These are phyloP conservation scores for Lactarius hatsudake DNA, from an alignment of 768 basidiomycete genomes.

Conservation along the genomic window DNA sequence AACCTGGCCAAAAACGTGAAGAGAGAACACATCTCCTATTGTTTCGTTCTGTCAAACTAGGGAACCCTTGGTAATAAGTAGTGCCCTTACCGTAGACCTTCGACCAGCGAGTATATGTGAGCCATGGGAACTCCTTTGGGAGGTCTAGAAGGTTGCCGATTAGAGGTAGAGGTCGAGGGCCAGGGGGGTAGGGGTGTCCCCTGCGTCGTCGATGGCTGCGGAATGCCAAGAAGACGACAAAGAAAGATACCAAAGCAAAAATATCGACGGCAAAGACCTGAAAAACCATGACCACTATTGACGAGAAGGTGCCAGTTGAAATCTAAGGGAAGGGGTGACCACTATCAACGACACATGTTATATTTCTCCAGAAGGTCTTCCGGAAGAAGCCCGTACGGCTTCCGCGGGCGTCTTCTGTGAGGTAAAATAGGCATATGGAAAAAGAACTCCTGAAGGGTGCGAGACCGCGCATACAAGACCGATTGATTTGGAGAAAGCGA, in stretches of 20 bases:
- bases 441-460: background rate
- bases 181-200: background rate
- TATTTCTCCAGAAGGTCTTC: background rate
- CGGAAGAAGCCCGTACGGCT: background rate
- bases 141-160: conserved; percentile 3
- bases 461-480: background rate
- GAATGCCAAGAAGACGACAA: background rate
- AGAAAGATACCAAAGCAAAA: background rate
- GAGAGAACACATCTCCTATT: background rate
- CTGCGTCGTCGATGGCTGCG: background rate
- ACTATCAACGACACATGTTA: background rate
- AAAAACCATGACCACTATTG: background rate
- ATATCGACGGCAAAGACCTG: background rate
- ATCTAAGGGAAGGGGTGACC: background rate
- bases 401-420: background rate
- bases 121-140: conserved; percentile 8
- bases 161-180: conserved; percentile 2
- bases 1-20: conserved; percentile 44
- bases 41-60: background rate
- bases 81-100: background rate
- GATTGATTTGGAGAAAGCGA: background rate
- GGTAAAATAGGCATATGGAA: background rate
- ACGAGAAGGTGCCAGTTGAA: background rate
- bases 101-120: background rate
- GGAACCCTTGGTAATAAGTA: background rate